Evolutionary conservation across 78 protist species (phyloP).

Genomic region (Pigoraptor vietnamica): DNA sequence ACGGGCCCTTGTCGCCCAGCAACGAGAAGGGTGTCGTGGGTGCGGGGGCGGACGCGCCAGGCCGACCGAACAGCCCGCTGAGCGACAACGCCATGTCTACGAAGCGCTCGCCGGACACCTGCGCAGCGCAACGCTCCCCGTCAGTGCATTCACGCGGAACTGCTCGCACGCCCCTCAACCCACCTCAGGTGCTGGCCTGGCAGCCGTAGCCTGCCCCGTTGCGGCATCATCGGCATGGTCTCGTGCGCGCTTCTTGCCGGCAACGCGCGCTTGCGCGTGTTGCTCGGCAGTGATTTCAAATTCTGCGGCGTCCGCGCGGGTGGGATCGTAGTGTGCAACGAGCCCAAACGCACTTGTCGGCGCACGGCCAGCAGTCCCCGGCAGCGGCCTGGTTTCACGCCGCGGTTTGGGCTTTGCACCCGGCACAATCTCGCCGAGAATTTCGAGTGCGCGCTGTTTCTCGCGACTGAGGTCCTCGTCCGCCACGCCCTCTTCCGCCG

Average conservation of each 20-base stretch:
- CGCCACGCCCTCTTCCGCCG: not conserved
- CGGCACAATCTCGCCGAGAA: not conserved
- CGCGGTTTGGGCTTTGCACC: not conserved
- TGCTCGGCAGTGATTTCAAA: not conserved
- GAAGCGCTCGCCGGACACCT: not conserved
- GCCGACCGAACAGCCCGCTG: not conserved
- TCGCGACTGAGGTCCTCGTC: not conserved
- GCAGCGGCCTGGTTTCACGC: too few species aligned
- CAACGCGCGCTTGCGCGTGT: not conserved
- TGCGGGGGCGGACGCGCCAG: not conserved
- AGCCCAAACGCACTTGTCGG: not conserved
- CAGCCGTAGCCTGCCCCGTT: too few species aligned
- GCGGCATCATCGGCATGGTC: too few species aligned
- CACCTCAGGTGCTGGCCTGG: too few species aligned
- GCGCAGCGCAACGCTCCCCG: too few species aligned
- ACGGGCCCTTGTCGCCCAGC: not conserved
- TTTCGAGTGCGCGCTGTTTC: not conserved
- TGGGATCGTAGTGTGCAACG: not conserved
- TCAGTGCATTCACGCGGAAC: too few species aligned
- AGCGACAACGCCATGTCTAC: not conserved
- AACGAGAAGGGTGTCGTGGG: not conserved
- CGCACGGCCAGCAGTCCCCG: not conserved
- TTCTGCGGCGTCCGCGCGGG: not conserved
- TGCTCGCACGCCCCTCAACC: not conserved
- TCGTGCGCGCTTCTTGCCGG: too few species aligned